These are phyloP conservation scores for Suillus tomentosus DNA, from an alignment of 768 basidiomycete genomes.

Conservation along the genomic window DNA sequence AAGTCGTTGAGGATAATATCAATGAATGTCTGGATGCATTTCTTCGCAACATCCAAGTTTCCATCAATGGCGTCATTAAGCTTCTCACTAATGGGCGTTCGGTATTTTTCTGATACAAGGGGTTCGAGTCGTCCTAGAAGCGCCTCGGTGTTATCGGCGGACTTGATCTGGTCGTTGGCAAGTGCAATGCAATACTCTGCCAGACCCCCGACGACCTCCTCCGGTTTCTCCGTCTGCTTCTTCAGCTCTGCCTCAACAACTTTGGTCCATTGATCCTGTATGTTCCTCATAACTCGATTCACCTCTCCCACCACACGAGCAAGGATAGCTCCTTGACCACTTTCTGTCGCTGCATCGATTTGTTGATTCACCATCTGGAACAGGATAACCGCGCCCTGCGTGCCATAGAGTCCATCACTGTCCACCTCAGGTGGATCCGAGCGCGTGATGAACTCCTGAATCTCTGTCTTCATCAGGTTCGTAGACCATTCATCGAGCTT, in stretches of 20 bases:
- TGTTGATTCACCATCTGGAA: conserved; percentile 99
- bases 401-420: conserved; percentile 86
- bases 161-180: conserved; percentile 97
- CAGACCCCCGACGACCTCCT: conserved; percentile 83
- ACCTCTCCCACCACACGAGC: conserved; percentile 87
- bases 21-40: conserved; percentile 92
- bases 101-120: conserved; percentile 92
- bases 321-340: conserved; percentile 91
- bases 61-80: conserved; percentile 98
- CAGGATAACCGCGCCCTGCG: conserved; percentile 90
- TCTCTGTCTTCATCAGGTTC: conserved; percentile 92
- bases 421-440: conserved; percentile 87
- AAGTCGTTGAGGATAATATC: conserved; percentile 95
- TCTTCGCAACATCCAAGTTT: conserved; percentile 97
- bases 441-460: conserved; percentile 79
- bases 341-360: conserved; percentile 91
- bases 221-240: conserved; percentile 85
- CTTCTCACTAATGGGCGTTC: conserved; percentile 75
- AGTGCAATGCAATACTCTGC: conserved; percentile 96
- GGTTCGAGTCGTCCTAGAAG: conserved; percentile 85
- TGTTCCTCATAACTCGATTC: conserved; percentile 84
- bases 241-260: conserved; percentile 83
- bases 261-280: conserved; percentile 87
- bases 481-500: conserved; percentile 97
- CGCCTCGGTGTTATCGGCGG: conserved; percentile 90